Evolutionary conservation across 768 basidiomycete species (phyloP).

Genomic region (Naganishia vishniacii): DNA sequence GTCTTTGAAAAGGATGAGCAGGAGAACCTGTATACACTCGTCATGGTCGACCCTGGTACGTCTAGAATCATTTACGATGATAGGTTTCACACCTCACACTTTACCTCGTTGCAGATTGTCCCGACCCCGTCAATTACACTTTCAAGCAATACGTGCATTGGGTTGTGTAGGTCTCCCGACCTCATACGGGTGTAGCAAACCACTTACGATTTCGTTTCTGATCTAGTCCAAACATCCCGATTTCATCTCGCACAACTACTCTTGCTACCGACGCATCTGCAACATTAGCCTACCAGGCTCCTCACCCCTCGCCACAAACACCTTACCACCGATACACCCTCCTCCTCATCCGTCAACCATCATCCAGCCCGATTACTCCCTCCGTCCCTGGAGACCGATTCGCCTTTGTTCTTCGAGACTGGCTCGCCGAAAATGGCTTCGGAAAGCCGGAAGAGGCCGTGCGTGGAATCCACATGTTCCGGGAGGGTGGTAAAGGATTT

Average conservation of each 20-base stretch:
- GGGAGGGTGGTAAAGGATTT: conserved; percentile 27
- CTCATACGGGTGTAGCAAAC: too few species aligned
- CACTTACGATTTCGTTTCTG: too few species aligned
- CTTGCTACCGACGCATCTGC: conserved; percentile 34
- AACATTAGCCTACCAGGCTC: conserved; percentile 63
- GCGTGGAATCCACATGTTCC: conserved; percentile 23
- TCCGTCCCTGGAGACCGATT: conserved; percentile 19
- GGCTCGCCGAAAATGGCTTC: conserved; percentile 26
- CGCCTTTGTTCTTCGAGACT: conserved; percentile 24
- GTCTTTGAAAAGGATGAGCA: conserved; percentile 63
- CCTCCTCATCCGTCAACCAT: conserved; percentile 67
- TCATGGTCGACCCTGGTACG: conserved; percentile 79
- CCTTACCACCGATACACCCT: conserved; percentile 83
- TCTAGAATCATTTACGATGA: not conserved
- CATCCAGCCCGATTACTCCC: conserved; percentile 26
- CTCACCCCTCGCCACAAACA: conserved; percentile 83
- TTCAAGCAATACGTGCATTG: conserved; percentile 77
- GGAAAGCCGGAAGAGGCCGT: conserved; percentile 12
- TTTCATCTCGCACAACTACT: conserved; percentile 55
- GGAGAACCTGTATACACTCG: conserved; percentile 72
- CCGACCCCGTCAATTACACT: conserved; percentile 61
- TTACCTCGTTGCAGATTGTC: conserved; percentile 59
- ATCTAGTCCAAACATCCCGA: conserved; percentile 71
- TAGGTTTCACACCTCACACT: not conserved
- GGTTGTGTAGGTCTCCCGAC: conserved; percentile 62